phyloP scores from a whole-genome alignment of 2,329 filamentous ascomycete species.

The Lachnellula occidentalis region DNA sequence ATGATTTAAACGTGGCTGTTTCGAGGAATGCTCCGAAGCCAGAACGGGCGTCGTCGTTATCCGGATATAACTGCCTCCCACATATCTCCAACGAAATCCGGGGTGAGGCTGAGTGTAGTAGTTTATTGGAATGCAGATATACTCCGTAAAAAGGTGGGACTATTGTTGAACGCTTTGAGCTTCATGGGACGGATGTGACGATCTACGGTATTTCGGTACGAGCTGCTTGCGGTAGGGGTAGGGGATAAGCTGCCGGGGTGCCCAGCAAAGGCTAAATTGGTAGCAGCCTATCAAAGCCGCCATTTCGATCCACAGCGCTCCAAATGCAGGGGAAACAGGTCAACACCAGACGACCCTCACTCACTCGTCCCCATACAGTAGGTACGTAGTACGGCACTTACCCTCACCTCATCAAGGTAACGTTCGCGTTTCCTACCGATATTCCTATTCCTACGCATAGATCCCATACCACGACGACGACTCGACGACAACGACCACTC shows the following conservation, averaged over 20 bases:
- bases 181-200: background rate
- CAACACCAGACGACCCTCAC: background rate
- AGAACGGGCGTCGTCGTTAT: background rate
- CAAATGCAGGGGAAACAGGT: background rate
- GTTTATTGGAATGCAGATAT: background rate
- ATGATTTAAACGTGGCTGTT: conserved; percentile 20
- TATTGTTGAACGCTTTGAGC: background rate
- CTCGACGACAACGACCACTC: background rate
- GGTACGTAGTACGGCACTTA: no score
- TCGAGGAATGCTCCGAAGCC: background rate
- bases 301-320: background rate
- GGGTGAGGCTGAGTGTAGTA: background rate
- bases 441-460: no score
- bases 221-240: background rate
- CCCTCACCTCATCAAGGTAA: no score
- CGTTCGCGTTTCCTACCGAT: no score
- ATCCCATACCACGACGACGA: background rate
- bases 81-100: background rate
- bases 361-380: no score
- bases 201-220: no score
- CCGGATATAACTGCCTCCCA: background rate
- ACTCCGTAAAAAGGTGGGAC: background rate
- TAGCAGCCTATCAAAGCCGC: background rate
- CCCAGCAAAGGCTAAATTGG: background rate
- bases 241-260: background rate